Percentiles rank a stretch among this genome's conserved stretches.
Evolutionary conservation across 768 basidiomycete species (phyloP).

Genomic region (Suillus decipiens): DNA sequence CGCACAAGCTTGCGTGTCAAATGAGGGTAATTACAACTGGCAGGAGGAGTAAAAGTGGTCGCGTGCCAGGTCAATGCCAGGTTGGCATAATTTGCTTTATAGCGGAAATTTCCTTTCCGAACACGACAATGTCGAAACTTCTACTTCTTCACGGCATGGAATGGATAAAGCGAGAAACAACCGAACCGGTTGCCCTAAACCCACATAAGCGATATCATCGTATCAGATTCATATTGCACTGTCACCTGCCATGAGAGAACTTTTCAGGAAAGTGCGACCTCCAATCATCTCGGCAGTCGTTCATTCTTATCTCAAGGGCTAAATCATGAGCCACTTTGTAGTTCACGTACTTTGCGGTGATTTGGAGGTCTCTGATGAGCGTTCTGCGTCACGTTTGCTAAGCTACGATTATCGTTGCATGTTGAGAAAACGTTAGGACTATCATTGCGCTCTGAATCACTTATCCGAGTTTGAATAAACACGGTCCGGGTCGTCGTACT

Average conservation of each 20-base stretch:
- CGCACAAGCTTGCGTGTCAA: background rate
- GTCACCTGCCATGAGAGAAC: background rate
- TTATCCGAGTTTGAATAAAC: background rate
- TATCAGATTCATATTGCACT: background rate
- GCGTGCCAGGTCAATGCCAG: constrained; percentile 1
- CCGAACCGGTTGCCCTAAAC: background rate
- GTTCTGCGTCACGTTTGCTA: background rate
- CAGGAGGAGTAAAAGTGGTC: background rate
- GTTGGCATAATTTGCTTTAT: background rate
- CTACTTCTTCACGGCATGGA: background rate
- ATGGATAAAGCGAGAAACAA: background rate
- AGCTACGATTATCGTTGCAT: background rate
- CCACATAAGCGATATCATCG: background rate
- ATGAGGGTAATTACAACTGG: background rate
- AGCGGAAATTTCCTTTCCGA: background rate
- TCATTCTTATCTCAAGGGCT: background rate
- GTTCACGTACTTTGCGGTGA: constrained; percentile 1
- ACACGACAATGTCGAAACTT: background rate
- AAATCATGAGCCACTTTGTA: background rate
- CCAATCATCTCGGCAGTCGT: background rate
- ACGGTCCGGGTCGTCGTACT: background rate
- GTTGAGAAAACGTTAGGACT: background rate
- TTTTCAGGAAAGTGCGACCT: background rate
- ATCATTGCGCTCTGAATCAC: background rate
- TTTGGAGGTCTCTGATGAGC: background rate